Percentiles rank a stretch among this genome's conserved stretches.
phyloP scores from a whole-genome alignment of 805 yeast genomes.

The Sugiyamaella lignohabitans region DNA sequence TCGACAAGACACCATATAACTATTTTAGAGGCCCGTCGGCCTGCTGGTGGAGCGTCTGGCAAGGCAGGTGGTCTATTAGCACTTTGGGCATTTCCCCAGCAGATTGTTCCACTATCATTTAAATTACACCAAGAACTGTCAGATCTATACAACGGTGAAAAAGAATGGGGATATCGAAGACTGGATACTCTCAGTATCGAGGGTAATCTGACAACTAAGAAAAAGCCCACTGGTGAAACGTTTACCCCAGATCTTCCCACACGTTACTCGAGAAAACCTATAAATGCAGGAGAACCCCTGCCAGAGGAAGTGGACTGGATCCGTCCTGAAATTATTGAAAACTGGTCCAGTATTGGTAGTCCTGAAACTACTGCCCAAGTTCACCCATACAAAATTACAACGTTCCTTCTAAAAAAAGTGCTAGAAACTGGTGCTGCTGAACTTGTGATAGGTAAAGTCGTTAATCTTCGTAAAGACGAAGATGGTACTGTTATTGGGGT shows the following conservation, averaged over 20 bases:
- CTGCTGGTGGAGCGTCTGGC: constrained; percentile 97
- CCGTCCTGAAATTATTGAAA: constrained; percentile 51
- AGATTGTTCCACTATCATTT: constrained; percentile 83
- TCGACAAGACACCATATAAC: constrained; percentile 72
- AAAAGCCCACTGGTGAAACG: not conserved
- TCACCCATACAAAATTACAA: constrained; percentile 93
- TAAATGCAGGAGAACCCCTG: constrained; percentile 21
- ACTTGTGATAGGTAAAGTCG: constrained; percentile 77
- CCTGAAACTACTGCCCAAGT: constrained; percentile 91
- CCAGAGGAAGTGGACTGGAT: constrained; percentile 75
- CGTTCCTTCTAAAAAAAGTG: constrained; percentile 69
- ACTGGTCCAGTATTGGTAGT: constrained; percentile 78
- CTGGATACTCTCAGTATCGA: constrained; percentile 81
- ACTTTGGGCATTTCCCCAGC: constrained; percentile 95
- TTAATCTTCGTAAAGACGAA: constrained; percentile 51
- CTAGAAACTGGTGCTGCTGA: constrained; percentile 79
- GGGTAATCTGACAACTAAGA: constrained; percentile 51
- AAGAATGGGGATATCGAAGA: constrained; percentile 89
- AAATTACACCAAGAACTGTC: constrained; percentile 78
- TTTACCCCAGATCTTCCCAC: not conserved
- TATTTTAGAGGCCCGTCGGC: constrained; percentile 78
- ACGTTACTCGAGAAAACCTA: not conserved
- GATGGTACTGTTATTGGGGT: constrained; percentile 69
- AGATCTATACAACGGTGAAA: constrained; percentile 70
- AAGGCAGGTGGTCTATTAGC: constrained; percentile 96